phyloP scores from a whole-genome alignment of 805 yeast genomes.

The Wickerhamia fluorescens region DNA sequence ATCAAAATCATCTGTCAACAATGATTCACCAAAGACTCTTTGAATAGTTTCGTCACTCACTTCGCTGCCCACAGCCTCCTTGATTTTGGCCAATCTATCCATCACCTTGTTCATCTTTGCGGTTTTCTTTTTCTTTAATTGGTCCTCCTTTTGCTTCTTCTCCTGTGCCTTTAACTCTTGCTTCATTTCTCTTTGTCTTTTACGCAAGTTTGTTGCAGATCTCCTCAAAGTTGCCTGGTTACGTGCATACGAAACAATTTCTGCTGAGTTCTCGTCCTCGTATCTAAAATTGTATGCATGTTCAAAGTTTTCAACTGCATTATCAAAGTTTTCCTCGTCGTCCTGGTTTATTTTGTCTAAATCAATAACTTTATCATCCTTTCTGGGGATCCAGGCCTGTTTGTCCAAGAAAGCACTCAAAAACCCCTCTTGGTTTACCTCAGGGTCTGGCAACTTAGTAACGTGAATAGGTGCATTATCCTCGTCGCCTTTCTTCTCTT shows the following conservation, averaged over 20 bases:
- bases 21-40: constrained; percentile 63
- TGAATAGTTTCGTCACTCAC: constrained; percentile 53
- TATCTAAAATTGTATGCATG: constrained; percentile 90
- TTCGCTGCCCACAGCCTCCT: constrained; percentile 62
- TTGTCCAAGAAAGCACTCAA: constrained; percentile 62
- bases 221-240: constrained; percentile 88
- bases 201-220: constrained; percentile 64
- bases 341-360: constrained; percentile 44
- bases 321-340: constrained; percentile 82
- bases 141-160: constrained; percentile 49
- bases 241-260: constrained; percentile 92
- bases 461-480: too few relatives aligned
- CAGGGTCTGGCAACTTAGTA: constrained; percentile 61
- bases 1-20: constrained; percentile 83
- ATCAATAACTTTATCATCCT: constrained; percentile 50
- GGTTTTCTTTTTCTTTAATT: constrained; percentile 63
- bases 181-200: constrained; percentile 72
- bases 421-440: constrained; percentile 56
- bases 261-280: constrained; percentile 88
- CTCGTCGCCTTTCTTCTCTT: constrained; percentile 21
- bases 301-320: constrained; percentile 87
- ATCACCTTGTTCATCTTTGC: constrained; percentile 71
- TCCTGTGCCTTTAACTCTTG: constrained; percentile 46
- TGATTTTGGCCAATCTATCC: constrained; percentile 59
- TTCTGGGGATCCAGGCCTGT: constrained; percentile 86